Evolutionary conservation across 2,329 filamentous ascomycete genomes (phyloP), one percentile per base, ranked within the genome.

Genomic region (Pleurostoma richardsiae): DNA sequence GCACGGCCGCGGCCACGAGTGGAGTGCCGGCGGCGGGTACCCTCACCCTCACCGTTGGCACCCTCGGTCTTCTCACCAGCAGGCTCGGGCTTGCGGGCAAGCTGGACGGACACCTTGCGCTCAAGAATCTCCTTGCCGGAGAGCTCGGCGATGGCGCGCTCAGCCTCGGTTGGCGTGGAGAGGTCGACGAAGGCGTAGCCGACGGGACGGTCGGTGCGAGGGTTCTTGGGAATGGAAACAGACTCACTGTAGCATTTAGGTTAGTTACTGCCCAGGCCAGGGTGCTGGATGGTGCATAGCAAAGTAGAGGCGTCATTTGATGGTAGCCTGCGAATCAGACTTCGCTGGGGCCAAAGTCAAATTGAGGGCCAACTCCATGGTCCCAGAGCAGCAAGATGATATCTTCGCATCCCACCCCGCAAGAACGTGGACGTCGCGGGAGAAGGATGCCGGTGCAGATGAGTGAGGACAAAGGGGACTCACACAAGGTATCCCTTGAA

Each of bases 401-500:
- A 19, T 19, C 19, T 2, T 19, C 19, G 19, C 19, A 19, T 19
- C 19, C 19, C 19, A 36, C 39, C 30, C 10, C 19, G 8, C 29
- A 46, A 7, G 27, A 43, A 19, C 28, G 40, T 29, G 29, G 27
- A 30, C 38, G 42, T 26, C 36, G 4, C 29, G 29, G 29, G 36
- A 43, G 31, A 39, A 31, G 45, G 50, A 19, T 19, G 46, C 30
- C 39, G 36, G 41, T 42, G 19, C 19, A 19, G 19, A 19, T 19
- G 19, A 19, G 19, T 19, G 19, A 19, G 19, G 19, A 19, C 19
- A 19, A 19, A n/a, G 19, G 33, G 26, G 29, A 88, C 92, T 82
- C 83, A 99, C 94, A 99, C 90, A 80, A 94, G 87, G 82, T 96
- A 97, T 74, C 86, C 88, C 82, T 94, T 92, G 87, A 99, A 99